Evolutionary conservation across 805 yeast genomes (phyloP).

Genomic region (Barnettozyma populi): DNA sequence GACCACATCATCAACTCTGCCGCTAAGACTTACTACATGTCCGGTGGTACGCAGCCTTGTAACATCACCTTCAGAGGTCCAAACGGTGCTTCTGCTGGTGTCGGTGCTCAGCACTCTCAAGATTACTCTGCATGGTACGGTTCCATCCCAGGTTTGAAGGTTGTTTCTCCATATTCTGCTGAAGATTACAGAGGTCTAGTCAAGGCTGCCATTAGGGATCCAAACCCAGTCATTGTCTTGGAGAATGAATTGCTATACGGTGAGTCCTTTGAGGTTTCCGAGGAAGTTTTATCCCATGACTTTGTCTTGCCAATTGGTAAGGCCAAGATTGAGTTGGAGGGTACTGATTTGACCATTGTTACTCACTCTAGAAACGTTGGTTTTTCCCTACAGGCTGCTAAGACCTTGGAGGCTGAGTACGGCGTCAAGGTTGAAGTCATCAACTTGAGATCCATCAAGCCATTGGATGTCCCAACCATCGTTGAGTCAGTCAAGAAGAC

Average conservation of each 20-base stretch:
- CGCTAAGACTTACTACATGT: slow-evolving; percentile 98
- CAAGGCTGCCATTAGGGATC: slow-evolving; percentile 97
- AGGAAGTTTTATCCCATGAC: slow-evolving; percentile 84
- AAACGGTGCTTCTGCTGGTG: slow-evolving; percentile 99
- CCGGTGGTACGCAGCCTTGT: slow-evolving; percentile 98
- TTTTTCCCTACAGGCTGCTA: slow-evolving; percentile 87
- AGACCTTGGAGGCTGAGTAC: slow-evolving; percentile 72
- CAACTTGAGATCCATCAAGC: slow-evolving; percentile 95
- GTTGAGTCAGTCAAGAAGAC: slow-evolving; percentile 91
- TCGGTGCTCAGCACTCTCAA: slow-evolving; percentile 99
- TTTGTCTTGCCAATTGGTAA: slow-evolving; percentile 89
- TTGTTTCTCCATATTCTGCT: slow-evolving; percentile 89
- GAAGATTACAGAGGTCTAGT: slow-evolving; percentile 94
- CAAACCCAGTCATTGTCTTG: slow-evolving; percentile 93
- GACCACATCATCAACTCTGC: slow-evolving; percentile 98
- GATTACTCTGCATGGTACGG: slow-evolving; percentile 98
- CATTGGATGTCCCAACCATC: slow-evolving; percentile 85
- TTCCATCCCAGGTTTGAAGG: slow-evolving; percentile 96
- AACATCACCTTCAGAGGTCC: slow-evolving; percentile 98
- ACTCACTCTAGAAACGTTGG: slow-evolving; percentile 90
- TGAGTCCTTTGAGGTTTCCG: slow-evolving; percentile 83
- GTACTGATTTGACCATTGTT: slow-evolving; percentile 84
- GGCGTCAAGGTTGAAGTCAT: slow-evolving; percentile 90
- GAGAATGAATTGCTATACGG: slow-evolving; percentile 96
- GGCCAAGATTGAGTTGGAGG: slow-evolving; percentile 93